Base-by-base conservation (phyloP, 78 protist genomes). In the Dictyostelium citrinum region DNA sequence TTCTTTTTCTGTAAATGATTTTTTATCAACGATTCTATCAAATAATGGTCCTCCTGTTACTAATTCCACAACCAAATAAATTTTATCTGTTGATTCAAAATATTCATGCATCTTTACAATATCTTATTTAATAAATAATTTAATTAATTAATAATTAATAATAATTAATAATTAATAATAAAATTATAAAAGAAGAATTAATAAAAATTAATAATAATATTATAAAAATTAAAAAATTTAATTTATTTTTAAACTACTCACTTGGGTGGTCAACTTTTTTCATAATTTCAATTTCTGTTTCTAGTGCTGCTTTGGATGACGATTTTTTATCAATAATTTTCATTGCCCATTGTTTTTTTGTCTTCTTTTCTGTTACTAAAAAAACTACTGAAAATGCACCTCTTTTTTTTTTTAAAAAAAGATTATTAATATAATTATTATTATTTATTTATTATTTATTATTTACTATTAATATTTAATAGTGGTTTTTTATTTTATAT, bases 21-120 rank as follows among this genome's bases (percentile, higher is more conserved):
- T 90, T 24, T 81, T 82, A 22, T 83, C 91, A n/a, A 95, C 95
- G 77, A 98, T 97, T 45, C 79, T 70, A 33, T 97, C 97, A 43
- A 96, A 98, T 64, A 98, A 90, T 81, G 97, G 98, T 12, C 99
- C 99, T 10, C 99, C 99, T 3, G 61, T 41, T 12, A 93, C 95
- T 11, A 85, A 75, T 22, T 90, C 95, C 4, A 82, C 85, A 35
- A 82, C 81, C 14, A 81, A 77, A 61, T 82, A 81, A 20, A 67
- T 82, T 39, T 90, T 90, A 71, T 90, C 94, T 46, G 82, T 78
- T 51, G 88, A 72, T 77, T 90, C 88, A 12, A 75, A 84, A 55
- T 64, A 84, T 39, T 84, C 91, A 37, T 90, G 94, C 67, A 82
- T 68, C 61, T 58, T 93, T 43, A 96, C 95, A 68, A 77, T 91